Base-by-base conservation (phyloP, 192 early-diverging fungal species). In the Coemansia sp. region DNA sequence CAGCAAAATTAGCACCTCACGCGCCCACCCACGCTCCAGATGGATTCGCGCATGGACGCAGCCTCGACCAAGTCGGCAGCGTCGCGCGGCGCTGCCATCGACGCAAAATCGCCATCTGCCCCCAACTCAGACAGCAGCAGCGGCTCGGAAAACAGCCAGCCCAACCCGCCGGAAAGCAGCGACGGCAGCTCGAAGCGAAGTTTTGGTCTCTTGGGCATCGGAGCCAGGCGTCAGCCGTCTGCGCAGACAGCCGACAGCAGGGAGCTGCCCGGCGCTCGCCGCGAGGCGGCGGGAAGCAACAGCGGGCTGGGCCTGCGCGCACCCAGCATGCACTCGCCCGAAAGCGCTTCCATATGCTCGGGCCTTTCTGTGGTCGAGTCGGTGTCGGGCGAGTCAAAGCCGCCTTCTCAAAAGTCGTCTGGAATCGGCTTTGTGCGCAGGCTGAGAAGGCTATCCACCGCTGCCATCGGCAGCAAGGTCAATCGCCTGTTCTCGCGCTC, bases 401-500 rank as follows among this genome's bases (percentile, higher is more conserved):
- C 76, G 36, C 64, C 71, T 20, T 79, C 76, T 23, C 76, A 79
- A 61, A 79, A 70, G 25, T 73, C 76, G 18, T 28, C 71, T 1
- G 62, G 71, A 34, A 74, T 79, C 49, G 58, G 68, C 32, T 58
- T 79, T 48, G 77, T 79, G 53, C 71, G 68, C n/a, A 61, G 70
- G 16, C 55, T 79, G 53, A 64, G 77, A 18, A 64, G 68, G 39
- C 58, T 79, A 49, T 79, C 77, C 19, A 79, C 71, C 58, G 77
- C 77, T 1, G 77, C 77, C 2, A 36, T 79, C 39, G 64, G 73
- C 32, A 64, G 61, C 39, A 79, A 79, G 35, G 76, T 79, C n/a
- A 79, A 79, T 42, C 63, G 71, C 39, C 68, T 79, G 23, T 78
- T 78, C 20, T 64, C 71, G 45, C 71, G 71, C 49, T 65, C 71